Base-by-base conservation (phyloP, 129 eudicot genomes). In the Pseudognaphalium luteoalbum region DNA sequence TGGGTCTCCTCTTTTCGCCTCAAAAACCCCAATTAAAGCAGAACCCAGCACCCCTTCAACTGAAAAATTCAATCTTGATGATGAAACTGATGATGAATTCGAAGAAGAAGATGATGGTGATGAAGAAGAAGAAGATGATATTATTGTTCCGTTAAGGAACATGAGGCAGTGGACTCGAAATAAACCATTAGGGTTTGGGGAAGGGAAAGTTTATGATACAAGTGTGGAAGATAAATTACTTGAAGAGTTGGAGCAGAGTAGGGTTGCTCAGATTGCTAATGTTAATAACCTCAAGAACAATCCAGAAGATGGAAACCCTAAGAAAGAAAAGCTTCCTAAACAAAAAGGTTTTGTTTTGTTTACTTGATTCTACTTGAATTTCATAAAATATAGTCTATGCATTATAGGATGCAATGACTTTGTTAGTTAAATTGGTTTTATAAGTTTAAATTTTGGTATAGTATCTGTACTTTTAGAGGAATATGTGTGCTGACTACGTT, bases 191-290 rank as follows among this genome's bases (percentile, higher is more conserved):
- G 99, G 99, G 57, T 91, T 95, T 80, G 99, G 97, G 19, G 96
- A 91, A 82, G 99, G 92, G 50, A 95, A 83, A 68, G 94, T 25
- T 50, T 95, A 95, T 78, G 97, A 95, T 81, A 91, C 99, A 73
- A 86, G 86, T 12, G 6, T 95, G 68, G 99, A 95, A 73, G 96
- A 95, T 77, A 89, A 95, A 66, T 52, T 95, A 65, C 73, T 88
- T 69, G 92, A 87, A 68, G 97, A 94, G 70, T 77, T 91, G 60
- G 94, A 89, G 86, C 88, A 86, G 86, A 85, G 92, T 62, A 87
- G 87, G 80, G 71, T 54, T 71, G 94, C 97, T 79, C 99, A 94
- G 85, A 75, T 87, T 81, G 96, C 86, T 6, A 94, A 89, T 80
- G 34, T 91, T 17, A 88, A 73, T 56, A 91, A 89, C 80, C 96